A percentile compares a stretch with the other conserved stretches of the same genome.
Evolutionary conservation across 1,284 basidiomycete species (phyloP).

Genomic region (Ganoderma meredithae): DNA sequence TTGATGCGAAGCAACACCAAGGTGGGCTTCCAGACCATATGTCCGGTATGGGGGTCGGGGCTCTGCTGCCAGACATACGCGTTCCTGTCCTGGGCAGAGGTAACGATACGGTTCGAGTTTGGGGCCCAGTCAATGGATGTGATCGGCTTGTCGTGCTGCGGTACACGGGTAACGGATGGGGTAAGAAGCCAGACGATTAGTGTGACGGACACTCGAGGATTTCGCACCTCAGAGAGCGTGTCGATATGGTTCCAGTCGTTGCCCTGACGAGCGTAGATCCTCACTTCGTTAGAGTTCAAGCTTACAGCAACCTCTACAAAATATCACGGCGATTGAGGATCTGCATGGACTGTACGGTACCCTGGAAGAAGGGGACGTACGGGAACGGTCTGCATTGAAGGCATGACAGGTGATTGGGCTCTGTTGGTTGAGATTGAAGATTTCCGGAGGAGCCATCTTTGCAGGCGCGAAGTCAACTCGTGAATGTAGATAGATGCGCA

Average conservation of each 20-base stretch:
- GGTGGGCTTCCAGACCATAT: conserved; percentile 91
- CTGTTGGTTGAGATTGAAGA: conserved; percentile 77
- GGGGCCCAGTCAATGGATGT: conserved; percentile 99
- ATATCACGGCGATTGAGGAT: neutral
- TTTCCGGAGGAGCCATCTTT: conserved; percentile 78
- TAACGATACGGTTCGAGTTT: conserved; percentile 95
- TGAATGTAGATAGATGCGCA: conserved; percentile 41
- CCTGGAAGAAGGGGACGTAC: conserved; percentile 55
- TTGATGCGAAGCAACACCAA: conserved; percentile 97
- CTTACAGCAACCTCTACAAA: conserved; percentile 89
- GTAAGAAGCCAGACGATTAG: neutral
- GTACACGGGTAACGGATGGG: neutral
- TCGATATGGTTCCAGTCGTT: conserved; percentile 82
- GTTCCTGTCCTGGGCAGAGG: conserved; percentile 97
- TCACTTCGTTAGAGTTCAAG: conserved; percentile 89
- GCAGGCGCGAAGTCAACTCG: neutral
- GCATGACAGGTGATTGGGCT: conserved; percentile 90
- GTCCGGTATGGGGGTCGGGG: conserved; percentile 74
- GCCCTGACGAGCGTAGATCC: conserved; percentile 78
- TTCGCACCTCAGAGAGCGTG: conserved; percentile 84
- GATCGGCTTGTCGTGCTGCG: conserved; percentile 96
- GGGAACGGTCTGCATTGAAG: conserved; percentile 90
- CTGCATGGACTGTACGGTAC: neutral
- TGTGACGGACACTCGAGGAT: conserved; percentile 29
- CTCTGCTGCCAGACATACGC: conserved; percentile 98